phyloP scores from a whole-genome alignment of 148 eudicot genomes.

The Camellia granthamiana region DNA sequence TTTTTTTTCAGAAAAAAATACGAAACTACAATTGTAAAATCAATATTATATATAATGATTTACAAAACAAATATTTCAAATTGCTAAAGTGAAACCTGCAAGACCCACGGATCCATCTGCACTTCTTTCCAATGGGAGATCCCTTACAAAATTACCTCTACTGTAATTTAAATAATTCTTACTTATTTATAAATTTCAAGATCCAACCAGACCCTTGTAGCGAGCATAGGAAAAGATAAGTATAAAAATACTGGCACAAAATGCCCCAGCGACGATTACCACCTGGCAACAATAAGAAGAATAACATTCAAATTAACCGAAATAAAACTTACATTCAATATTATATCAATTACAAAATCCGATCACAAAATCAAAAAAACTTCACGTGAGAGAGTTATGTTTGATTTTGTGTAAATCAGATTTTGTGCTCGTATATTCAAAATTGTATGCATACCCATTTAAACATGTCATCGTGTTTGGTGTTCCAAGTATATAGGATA shows the following conservation, averaged over 20 bases:
- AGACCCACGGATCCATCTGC: too few relatives aligned
- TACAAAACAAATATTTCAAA: too few relatives aligned
- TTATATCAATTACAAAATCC: background rate
- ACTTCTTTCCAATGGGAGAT: too few relatives aligned
- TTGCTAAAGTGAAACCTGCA: too few relatives aligned
- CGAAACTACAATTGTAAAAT: too few relatives aligned
- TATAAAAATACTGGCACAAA: conserved; percentile 34
- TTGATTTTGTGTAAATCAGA: too few relatives aligned
- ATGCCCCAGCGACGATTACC: conserved; percentile 30
- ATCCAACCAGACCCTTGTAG: conserved; percentile 69
- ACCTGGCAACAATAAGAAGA: conserved; percentile 35
- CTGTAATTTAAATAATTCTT: too few relatives aligned
- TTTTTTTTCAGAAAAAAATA: too few relatives aligned
- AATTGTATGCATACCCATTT: conserved; percentile 53
- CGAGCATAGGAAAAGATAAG: conserved; percentile 54
- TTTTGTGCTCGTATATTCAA: background rate
- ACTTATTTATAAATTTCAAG: too few relatives aligned
- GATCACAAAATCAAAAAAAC: background rate
- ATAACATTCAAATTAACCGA: background rate
- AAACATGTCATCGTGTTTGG: conserved; percentile 44
- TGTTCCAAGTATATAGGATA: conserved; percentile 60
- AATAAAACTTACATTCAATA: background rate
- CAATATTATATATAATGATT: too few relatives aligned
- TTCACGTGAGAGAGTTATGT: too few relatives aligned
- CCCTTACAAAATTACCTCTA: too few relatives aligned